Percentiles rank a stretch among this genome's conserved stretches.
These are phyloP conservation scores for Imleria badia DNA, from an alignment of 768 basidiomycete genomes.

Conservation along the genomic window DNA sequence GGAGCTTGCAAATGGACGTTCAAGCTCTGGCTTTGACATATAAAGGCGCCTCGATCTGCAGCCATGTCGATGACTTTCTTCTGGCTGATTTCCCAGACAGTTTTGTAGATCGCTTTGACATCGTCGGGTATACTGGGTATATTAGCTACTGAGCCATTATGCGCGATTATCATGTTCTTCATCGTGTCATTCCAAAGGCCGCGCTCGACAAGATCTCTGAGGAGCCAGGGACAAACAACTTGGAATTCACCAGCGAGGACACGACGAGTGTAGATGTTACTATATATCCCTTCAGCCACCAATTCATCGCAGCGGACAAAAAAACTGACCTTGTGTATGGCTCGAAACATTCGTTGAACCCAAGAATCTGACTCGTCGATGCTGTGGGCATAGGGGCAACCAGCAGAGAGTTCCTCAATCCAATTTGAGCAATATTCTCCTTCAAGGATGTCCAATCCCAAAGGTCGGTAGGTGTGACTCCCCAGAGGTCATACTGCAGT, in stretches of 20 bases:
- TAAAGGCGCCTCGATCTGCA: conserved; percentile 98
- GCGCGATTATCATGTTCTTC: conserved; percentile 99
- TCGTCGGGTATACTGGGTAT: conserved; percentile 87
- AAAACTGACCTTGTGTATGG: conserved; percentile 85
- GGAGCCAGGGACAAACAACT: conserved; percentile 97
- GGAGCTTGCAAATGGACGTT: conserved; percentile 92
- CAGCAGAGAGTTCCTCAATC: conserved; percentile 87
- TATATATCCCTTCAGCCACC: conserved; percentile 31
- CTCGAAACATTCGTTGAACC: conserved; percentile 99
- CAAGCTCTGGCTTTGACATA: conserved; percentile 93
- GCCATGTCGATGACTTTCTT: conserved; percentile 98
- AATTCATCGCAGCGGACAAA: not conserved
- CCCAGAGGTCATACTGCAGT: conserved; percentile 96
- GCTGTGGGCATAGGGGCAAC: conserved; percentile 99
- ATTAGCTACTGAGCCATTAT: conserved; percentile 86
- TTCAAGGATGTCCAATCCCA: conserved; percentile 96
- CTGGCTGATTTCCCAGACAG: conserved; percentile 99
- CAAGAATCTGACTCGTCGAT: conserved; percentile 96
- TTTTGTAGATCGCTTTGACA: conserved; percentile 98
- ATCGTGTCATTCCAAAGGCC: conserved; percentile 97
- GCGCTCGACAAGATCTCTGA: conserved; percentile 95
- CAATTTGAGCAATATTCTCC: conserved; percentile 76
- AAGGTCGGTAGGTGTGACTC: conserved; percentile 79
- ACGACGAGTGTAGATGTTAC: conserved; percentile 98
- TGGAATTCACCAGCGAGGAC: conserved; percentile 99